A percentile compares a stretch with the other conserved stretches of the same genome.
Conservation (phyloP, 768 basidiomycete species). For the Suillus decipiens region DNA sequence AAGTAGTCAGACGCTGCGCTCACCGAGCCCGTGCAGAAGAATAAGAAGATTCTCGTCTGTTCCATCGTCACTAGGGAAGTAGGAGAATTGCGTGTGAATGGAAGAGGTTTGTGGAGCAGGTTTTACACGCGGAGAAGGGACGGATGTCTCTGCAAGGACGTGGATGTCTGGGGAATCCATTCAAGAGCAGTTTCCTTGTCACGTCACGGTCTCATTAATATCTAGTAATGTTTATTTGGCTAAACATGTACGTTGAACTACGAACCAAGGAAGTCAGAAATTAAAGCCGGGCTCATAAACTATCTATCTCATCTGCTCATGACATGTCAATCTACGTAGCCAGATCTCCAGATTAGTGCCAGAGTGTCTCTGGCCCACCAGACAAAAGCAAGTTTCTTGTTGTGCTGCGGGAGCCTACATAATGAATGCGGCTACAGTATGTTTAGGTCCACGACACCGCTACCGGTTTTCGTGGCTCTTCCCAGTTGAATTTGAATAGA, state of each 20-base stretch:
- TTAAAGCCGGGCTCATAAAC: no score
- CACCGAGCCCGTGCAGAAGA: conserved; percentile 85
- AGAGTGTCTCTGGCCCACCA: neutral
- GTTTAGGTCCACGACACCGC: neutral
- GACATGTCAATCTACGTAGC: neutral
- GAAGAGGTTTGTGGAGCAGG: conserved; percentile 44
- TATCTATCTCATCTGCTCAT: neutral
- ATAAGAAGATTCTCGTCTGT: conserved; percentile 85
- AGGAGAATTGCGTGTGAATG: conserved; percentile 62
- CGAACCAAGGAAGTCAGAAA: no score
- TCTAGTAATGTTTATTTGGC: neutral
- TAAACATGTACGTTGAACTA: no score
- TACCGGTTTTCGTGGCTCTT: neutral
- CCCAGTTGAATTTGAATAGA: neutral
- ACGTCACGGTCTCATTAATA: neutral
- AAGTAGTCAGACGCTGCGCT: conserved; percentile 18
- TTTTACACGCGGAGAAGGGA: conserved; percentile 42
- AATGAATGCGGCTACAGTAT: neutral
- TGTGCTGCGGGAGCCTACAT: neutral
- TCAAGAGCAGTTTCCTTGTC: neutral
- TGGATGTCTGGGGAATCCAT: conserved; percentile 18
- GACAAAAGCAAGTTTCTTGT: neutral
- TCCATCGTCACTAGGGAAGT: conserved; percentile 76
- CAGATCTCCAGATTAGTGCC: neutral
- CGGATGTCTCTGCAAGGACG: conserved; percentile 18